phyloP scores from a whole-genome alignment of 1,284 basidiomycete genomes.

The Boletus sp. region DNA sequence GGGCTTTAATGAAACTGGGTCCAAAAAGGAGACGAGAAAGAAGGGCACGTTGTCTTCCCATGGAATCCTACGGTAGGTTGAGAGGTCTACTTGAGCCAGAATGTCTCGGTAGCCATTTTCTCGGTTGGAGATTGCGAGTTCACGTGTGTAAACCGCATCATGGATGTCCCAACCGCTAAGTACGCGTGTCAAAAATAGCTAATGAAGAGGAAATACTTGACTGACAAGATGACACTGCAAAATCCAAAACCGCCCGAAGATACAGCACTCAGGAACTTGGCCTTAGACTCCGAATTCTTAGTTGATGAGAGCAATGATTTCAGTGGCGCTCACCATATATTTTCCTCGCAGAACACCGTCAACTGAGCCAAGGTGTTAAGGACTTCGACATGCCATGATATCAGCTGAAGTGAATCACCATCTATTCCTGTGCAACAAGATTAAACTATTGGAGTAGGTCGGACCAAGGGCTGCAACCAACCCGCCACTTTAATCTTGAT shows the following conservation, averaged over 20 bases:
- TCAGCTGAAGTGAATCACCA: constrained; percentile 42
- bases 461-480: constrained; percentile 35
- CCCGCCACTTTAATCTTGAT: constrained; percentile 93
- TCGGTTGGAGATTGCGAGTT: constrained; percentile 88
- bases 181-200: neutral
- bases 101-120: constrained; percentile 92
- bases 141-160: constrained; percentile 77
- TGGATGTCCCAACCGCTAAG: constrained; percentile 82
- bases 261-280: constrained; percentile 88
- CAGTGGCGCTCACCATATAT: constrained; percentile 65
- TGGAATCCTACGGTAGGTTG: constrained; percentile 82
- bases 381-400: neutral
- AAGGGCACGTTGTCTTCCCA: constrained; percentile 94
- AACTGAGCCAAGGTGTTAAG: constrained; percentile 44
- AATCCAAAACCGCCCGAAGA: constrained; percentile 87
- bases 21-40: constrained; percentile 88
- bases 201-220: neutral
- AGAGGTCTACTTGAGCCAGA: constrained; percentile 79
- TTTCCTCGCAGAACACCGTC: constrained; percentile 95
- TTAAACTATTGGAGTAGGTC: neutral
- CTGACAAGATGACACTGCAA: constrained; percentile 87
- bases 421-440: constrained; percentile 53
- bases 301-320: neutral
- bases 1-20: constrained; percentile 77
- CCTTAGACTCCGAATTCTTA: constrained; percentile 61